Evolutionary conservation across 495 filamentous ascomycete species (phyloP).

Genomic region (Penicillium fimorum): DNA sequence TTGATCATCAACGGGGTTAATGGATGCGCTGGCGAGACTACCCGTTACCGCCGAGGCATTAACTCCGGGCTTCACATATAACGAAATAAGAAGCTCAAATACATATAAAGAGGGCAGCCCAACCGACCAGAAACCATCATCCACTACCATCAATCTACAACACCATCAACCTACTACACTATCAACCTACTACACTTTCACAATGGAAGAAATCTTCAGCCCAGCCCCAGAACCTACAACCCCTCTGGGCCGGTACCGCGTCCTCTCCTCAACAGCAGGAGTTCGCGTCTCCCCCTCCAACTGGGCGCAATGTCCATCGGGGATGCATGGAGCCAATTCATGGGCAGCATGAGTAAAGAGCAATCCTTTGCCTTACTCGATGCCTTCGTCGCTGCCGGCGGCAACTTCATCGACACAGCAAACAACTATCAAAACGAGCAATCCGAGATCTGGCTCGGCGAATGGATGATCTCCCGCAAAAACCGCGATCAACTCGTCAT

Average conservation of each 20-base stretch:
- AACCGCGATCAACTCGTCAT: slow-evolving; percentile 67
- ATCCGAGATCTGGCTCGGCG: slow-evolving; percentile 56
- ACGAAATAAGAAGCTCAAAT: background rate
- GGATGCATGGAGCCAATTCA: slow-evolving; percentile 46
- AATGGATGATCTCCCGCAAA: slow-evolving; percentile 54
- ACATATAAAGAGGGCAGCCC: background rate
- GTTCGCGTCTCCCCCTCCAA: slow-evolving; percentile 57
- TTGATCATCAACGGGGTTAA: background rate
- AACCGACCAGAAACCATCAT: background rate
- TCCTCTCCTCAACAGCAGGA: slow-evolving; percentile 58
- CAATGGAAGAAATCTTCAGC: slow-evolving; percentile 41
- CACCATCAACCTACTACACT: background rate
- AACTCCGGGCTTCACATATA: background rate
- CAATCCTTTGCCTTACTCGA: slow-evolving; percentile 52
- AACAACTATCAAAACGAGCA: slow-evolving; percentile 58
- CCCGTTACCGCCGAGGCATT: background rate
- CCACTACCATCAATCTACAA: background rate
- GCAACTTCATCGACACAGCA: slow-evolving; percentile 55
- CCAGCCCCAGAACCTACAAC: slow-evolving; percentile 51
- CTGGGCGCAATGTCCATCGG: slow-evolving; percentile 67
- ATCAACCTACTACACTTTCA: slow-evolving; percentile 9
- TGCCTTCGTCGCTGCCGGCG: slow-evolving; percentile 47
- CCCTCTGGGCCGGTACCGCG: slow-evolving; percentile 56
- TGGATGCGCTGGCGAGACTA: background rate
- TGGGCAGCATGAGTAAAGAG: slow-evolving; percentile 51